Base-by-base conservation (phyloP, 768 basidiomycete genomes). In the Agaricus subrufescens region DNA sequence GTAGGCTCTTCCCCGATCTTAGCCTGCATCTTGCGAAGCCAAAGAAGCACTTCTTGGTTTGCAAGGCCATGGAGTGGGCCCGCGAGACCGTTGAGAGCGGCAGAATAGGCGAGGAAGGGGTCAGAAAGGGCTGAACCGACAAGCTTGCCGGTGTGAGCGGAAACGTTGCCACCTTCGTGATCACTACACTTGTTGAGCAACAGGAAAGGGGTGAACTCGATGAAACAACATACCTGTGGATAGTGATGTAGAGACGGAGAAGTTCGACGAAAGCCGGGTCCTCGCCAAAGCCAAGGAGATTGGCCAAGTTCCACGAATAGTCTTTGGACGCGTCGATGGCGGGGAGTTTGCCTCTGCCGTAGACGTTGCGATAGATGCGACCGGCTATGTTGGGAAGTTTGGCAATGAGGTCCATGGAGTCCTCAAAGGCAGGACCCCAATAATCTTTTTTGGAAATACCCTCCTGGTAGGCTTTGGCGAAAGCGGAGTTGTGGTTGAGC, bases 161-260 rank as follows among this genome's bases (percentile, higher is more conserved):
- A 98, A 59, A 98, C 96, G 63, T 98, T 98, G 45, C 96, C 96
- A 69, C 96, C 96, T 73, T 98, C 96, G 74, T 98, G 96, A 68
- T 98, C 96, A 69, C 89, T 88, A 23, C 25, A 19, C 49, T 62
- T 11, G 52, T 46, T 29, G 29, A 39, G 34, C 44, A 11, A 57
- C 49, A 50, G 50, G 29, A 39, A 1, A 52, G 44, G n/a, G 19
- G 9, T 25, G 19, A 49, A 14, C 38, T 6, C 37, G 25, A 25
- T 43, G 30, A 50, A 11, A 2, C 11, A 14, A 50, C 61, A 46
- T 48, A 85, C 82, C 87, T 94, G 82, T 98, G 96, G 67, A 98
- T 95, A 63, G 94, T 96, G 73, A 98, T 85, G 79, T 98, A 98
- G 48, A 98, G 83, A 60, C 96, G 83, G 73, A 98, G 83, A 54